phyloP scores from a whole-genome alignment of 2,329 filamentous ascomycete species.

The Aspergillus pseudotamarii region DNA sequence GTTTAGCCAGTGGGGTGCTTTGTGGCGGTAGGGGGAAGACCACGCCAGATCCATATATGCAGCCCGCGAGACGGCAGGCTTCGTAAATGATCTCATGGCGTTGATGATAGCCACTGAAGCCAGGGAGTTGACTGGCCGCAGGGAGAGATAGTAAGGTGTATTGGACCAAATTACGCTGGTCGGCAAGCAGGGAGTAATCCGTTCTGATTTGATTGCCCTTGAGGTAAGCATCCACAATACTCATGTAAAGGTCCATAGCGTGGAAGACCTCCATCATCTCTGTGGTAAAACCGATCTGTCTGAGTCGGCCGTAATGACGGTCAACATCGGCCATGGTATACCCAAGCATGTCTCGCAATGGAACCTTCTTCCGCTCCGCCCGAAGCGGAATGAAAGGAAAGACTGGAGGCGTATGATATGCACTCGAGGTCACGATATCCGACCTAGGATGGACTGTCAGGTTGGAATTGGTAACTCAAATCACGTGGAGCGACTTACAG shows the following conservation, averaged over 20 bases:
- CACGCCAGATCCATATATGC: constrained; percentile 43
- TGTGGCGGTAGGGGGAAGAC: constrained; percentile 44
- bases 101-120: constrained; percentile 21
- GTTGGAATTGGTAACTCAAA: neutral
- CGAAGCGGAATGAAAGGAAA: constrained; percentile 33
- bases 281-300: constrained; percentile 28
- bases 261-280: constrained; percentile 36
- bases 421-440: constrained; percentile 31
- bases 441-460: constrained; percentile 22
- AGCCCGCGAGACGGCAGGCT: constrained; percentile 37
- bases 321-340: constrained; percentile 30
- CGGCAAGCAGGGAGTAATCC: constrained; percentile 31
- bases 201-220: constrained; percentile 14
- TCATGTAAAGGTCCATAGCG: constrained; percentile 35
- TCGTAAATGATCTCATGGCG: constrained; percentile 34
- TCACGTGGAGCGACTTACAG: constrained; percentile 31
- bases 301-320: constrained; percentile 26
- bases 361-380: constrained; percentile 19
- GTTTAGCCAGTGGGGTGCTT: constrained; percentile 36
- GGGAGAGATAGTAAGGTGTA: constrained; percentile 38
- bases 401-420: constrained; percentile 25
- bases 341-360: constrained; percentile 29
- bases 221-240: constrained; percentile 29
- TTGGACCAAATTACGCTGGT: constrained; percentile 45
- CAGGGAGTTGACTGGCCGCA: constrained; percentile 24